A percentile compares a stretch with the other conserved stretches of the same genome.
Evolutionary conservation across 2,329 filamentous ascomycete species (phyloP).

Genomic region (Nemania sp.): DNA sequence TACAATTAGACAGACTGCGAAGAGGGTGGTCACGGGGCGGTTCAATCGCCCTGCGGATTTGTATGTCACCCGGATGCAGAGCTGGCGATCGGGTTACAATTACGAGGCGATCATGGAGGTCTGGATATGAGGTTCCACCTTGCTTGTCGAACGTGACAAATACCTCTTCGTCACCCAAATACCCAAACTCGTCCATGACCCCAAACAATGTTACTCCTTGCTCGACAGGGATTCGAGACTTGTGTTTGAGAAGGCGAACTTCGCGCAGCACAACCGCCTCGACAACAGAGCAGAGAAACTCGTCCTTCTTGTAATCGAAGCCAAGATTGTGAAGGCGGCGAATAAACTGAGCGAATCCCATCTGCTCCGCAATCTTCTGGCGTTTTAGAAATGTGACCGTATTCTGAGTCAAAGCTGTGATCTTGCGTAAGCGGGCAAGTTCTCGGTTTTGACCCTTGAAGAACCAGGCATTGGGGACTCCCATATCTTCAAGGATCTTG

Average conservation of each 20-base stretch:
- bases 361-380: constrained; percentile 63
- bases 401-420: constrained; percentile 62
- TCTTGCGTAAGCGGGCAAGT: constrained; percentile 61
- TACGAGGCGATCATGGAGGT: constrained; percentile 49
- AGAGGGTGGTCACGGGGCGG: constrained; percentile 66
- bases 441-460: constrained; percentile 66
- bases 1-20: constrained; percentile 67
- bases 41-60: constrained; percentile 64
- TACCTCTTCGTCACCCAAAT: constrained; percentile 68
- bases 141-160: constrained; percentile 63
- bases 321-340: constrained; percentile 59
- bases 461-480: constrained; percentile 62
- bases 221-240: constrained; percentile 72
- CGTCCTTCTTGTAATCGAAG: constrained; percentile 68
- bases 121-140: constrained; percentile 33
- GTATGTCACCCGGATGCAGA: constrained; percentile 80
- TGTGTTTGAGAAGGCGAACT: constrained; percentile 76
- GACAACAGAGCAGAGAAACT: constrained; percentile 71
- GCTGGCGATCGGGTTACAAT: constrained; percentile 80
- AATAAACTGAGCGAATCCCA: constrained; percentile 67
- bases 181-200: constrained; percentile 79
- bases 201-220: constrained; percentile 79
- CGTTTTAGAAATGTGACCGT: constrained; percentile 68
- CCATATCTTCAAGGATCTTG: constrained; percentile 77
- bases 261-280: constrained; percentile 73